phyloP scores from a whole-genome alignment of 1,139 yeast species.

The Yamadazyma dendronema region DNA sequence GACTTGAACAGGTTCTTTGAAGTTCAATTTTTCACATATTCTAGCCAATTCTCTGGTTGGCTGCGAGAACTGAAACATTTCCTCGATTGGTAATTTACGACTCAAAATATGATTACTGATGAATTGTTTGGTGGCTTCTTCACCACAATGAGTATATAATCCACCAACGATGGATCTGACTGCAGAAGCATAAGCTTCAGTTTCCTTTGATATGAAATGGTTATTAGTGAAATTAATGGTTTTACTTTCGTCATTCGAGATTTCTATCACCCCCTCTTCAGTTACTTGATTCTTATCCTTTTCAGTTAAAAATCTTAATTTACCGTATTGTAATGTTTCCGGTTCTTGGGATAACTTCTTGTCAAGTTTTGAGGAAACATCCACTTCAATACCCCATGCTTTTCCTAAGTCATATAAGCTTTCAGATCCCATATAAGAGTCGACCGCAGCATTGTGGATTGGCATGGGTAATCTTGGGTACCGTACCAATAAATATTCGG shows the following conservation, averaged over 20 bases:
- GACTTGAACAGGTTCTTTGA: slow-evolving; percentile 68
- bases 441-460: slow-evolving; percentile 71
- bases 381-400: slow-evolving; percentile 87
- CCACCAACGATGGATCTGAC: slow-evolving; percentile 76
- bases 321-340: slow-evolving; percentile 61
- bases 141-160: slow-evolving; percentile 64
- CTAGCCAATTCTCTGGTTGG: slow-evolving; percentile 85
- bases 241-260: slow-evolving; percentile 31
- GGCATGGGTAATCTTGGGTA: slow-evolving; percentile 90
- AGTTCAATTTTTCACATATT: slow-evolving; percentile 74
- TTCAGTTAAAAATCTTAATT: slow-evolving; percentile 51
- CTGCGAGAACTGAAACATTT: slow-evolving; percentile 75
- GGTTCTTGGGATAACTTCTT: slow-evolving; percentile 71
- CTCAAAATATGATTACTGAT: slow-evolving; percentile 73
- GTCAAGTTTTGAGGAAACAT: slow-evolving; percentile 60
- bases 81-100: slow-evolving; percentile 69
- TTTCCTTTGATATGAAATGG: slow-evolving; percentile 26
- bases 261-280: slow-evolving; percentile 52
- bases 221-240: slow-evolving; percentile 17
- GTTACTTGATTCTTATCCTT: slow-evolving; percentile 32
- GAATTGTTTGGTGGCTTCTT: slow-evolving; percentile 59
- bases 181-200: slow-evolving; percentile 51
- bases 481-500: slow-evolving; percentile 67
- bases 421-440: slow-evolving; percentile 66
- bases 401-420: slow-evolving; percentile 65